phyloP scores from a whole-genome alignment of 345 rosid species.

The Laguncularia racemosa region DNA sequence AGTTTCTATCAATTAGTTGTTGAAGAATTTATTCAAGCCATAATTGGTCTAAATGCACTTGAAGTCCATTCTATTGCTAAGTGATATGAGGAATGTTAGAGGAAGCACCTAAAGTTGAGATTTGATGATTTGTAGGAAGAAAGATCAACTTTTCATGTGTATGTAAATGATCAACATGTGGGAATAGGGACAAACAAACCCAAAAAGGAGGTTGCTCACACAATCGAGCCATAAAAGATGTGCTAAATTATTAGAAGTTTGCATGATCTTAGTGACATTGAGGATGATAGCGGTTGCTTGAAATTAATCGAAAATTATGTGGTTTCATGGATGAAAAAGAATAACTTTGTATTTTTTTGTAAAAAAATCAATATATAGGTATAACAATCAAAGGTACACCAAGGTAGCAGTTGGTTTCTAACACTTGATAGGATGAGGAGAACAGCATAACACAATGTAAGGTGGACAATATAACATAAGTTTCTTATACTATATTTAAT shows the following conservation, averaged over 20 bases:
- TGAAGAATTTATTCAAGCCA: conserved; percentile 50
- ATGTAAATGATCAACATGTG: conserved; percentile 21
- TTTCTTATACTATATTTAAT: no score
- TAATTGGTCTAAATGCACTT: conserved; percentile 28
- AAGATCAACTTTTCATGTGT: conserved; percentile 23
- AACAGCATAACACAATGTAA: no score
- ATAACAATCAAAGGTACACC: no score
- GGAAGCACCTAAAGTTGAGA: conserved; percentile 32
- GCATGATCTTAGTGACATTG: background rate
- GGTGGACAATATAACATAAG: no score
- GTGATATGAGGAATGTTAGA: conserved; percentile 49
- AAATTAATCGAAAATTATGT: no score
- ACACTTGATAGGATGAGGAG: no score
- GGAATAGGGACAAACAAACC: conserved; percentile 27
- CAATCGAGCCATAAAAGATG: conserved; percentile 55
- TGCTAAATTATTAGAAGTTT: conserved; percentile 24
- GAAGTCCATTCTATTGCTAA: conserved; percentile 37
- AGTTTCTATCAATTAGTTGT: conserved; percentile 21
- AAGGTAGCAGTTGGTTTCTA: no score
- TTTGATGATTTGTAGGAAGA: conserved; percentile 46
- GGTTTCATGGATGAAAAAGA: no score
- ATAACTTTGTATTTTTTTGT: no score
- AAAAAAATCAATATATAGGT: no score
- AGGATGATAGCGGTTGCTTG: no score
- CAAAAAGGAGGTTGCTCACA: conserved; percentile 55